These are phyloP conservation scores for Phytophthora syringae DNA, from an alignment of 352 stramenopile species.

Conservation along the genomic window DNA sequence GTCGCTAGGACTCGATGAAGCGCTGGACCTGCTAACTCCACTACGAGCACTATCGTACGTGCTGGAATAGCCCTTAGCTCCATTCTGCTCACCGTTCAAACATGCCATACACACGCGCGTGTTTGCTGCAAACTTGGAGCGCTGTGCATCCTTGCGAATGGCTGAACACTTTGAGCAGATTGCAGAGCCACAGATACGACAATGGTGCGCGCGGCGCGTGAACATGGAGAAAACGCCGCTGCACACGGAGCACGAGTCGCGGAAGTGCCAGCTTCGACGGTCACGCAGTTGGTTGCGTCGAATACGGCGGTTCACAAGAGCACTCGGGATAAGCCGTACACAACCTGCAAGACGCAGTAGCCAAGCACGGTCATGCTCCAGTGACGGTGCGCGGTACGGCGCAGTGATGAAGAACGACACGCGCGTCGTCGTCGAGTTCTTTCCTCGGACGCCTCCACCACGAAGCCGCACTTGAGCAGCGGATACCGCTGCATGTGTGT, in stretches of 20 bases:
- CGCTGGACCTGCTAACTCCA: conserved; percentile 30
- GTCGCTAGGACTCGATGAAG: conserved; percentile 38
- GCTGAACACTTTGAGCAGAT: conserved; percentile 84
- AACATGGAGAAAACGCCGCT: conserved; percentile 68
- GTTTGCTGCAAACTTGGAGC: conserved; percentile 40
- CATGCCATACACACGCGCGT: conserved; percentile 78
- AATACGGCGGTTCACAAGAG: conserved; percentile 79
- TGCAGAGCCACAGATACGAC: conserved; percentile 70
- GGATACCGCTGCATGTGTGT: conserved; percentile 51
- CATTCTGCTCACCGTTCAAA: conserved; percentile 65
- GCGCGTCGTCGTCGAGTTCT: conserved; percentile 62
- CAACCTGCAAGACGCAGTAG: conserved; percentile 61
- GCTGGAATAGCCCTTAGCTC: conserved; percentile 32
- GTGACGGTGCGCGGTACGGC: conserved; percentile 41
- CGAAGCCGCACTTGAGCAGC: conserved; percentile 74
- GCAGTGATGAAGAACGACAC: conserved; percentile 80
- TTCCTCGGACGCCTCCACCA: conserved; percentile 74
- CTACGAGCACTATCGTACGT: conserved; percentile 32
- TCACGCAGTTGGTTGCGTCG: conserved; percentile 65
- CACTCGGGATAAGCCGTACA: conserved; percentile 65
- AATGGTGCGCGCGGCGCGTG: conserved; percentile 79
- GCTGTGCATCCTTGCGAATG: conserved; percentile 53
- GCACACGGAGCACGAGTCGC: conserved; percentile 72
- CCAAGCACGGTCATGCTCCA: conserved; percentile 61
- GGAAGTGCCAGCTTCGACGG: conserved; percentile 60